A percentile compares a stretch with the other conserved stretches of the same genome.
Evolutionary conservation across 2,329 filamentous ascomycete genomes (phyloP).

Genomic region (Penicillium paneum): DNA sequence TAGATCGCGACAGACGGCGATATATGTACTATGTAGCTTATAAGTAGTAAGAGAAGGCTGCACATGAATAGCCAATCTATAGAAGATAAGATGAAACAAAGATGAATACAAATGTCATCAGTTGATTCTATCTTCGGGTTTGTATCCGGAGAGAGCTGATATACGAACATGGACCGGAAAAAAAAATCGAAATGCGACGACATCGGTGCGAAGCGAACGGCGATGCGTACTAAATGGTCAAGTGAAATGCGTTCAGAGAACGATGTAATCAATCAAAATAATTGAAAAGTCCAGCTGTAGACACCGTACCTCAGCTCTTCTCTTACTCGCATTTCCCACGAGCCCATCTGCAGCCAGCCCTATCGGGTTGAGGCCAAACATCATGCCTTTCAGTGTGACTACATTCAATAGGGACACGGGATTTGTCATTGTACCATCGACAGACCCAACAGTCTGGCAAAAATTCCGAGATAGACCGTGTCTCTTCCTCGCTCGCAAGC

Average conservation of each 20-base stretch:
- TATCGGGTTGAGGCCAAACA: neutral
- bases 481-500: slow-evolving; percentile 1
- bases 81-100: neutral
- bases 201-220: neutral
- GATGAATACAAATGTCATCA: neutral
- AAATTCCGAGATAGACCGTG: neutral
- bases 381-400: neutral
- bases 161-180: neutral
- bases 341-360: neutral
- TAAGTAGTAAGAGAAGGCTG: neutral
- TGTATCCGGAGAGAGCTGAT: neutral
- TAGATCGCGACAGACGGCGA: too few relatives aligned
- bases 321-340: neutral
- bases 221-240: neutral
- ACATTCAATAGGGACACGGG: neutral
- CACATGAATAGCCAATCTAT: neutral
- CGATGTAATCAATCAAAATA: neutral
- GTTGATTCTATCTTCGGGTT: neutral
- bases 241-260: neutral
- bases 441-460: neutral
- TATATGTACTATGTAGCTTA: too few relatives aligned
- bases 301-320: neutral
- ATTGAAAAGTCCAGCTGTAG: neutral
- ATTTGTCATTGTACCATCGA: neutral
- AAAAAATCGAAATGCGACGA: neutral